Evolutionary conservation across 2,329 filamentous ascomycete genomes (phyloP).

Genomic region (Sclerotinia glacialis): DNA sequence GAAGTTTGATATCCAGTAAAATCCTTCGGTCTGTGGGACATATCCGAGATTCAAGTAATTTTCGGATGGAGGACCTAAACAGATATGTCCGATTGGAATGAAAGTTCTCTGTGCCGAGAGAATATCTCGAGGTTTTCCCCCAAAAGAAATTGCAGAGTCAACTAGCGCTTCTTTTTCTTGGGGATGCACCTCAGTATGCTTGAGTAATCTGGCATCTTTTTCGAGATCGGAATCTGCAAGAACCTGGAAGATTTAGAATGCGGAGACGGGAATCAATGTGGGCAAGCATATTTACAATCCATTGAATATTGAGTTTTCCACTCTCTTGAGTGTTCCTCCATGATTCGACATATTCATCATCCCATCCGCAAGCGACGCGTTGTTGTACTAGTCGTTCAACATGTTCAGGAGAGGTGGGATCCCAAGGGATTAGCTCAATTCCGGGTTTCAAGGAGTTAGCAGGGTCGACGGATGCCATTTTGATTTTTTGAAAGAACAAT

Average conservation of each 20-base stretch:
- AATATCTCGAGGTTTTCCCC: slow-evolving; percentile 26
- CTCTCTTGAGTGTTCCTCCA: slow-evolving; percentile 27
- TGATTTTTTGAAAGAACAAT: neutral
- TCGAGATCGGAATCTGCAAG: slow-evolving; percentile 26
- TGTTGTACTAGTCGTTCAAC: slow-evolving; percentile 45
- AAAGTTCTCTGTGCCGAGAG: slow-evolving; percentile 26
- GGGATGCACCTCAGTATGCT: slow-evolving; percentile 29
- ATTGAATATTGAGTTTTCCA: slow-evolving; percentile 31
- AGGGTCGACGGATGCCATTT: slow-evolving; percentile 1
- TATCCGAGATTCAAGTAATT: slow-evolving; percentile 21
- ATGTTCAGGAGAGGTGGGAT: slow-evolving; percentile 44
- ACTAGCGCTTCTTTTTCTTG: slow-evolving; percentile 25
- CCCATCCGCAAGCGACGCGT: slow-evolving; percentile 48
- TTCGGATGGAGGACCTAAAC: slow-evolving; percentile 25
- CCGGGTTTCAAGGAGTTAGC: slow-evolving; percentile 24
- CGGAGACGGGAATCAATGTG: neutral
- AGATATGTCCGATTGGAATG: slow-evolving; percentile 35
- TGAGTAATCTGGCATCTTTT: slow-evolving; percentile 25
- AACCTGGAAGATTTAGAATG: slow-evolving; percentile 25
- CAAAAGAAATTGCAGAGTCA: slow-evolving; percentile 29
- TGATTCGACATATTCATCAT: slow-evolving; percentile 40
- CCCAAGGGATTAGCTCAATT: slow-evolving; percentile 46
- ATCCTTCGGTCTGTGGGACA: slow-evolving; percentile 21
- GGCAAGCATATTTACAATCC: slow-evolving; percentile 28
- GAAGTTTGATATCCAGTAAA: slow-evolving; percentile 33